Evolutionary conservation across 768 basidiomycete species (phyloP).

Genomic region (Tylopilus subfusipes): DNA sequence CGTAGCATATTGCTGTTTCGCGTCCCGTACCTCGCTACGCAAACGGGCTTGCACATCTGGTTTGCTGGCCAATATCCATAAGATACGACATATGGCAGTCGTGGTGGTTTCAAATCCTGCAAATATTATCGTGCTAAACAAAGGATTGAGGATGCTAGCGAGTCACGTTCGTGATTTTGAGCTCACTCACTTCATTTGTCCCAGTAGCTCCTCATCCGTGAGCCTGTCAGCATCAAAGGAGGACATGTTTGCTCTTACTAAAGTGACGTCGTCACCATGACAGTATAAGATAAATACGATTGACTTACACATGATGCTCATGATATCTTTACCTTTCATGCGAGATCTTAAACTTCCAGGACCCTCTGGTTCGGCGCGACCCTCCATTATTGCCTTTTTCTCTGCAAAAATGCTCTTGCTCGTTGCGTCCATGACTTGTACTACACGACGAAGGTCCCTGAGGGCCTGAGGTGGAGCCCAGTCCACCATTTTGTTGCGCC

Average conservation of each 20-base stretch:
- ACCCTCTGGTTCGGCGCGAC: constrained; percentile 5
- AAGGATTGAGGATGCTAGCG: background rate
- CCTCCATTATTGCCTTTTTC: constrained; percentile 28
- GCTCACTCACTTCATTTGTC: constrained; percentile 39
- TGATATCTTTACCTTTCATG: constrained; percentile 33
- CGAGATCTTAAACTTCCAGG: constrained; percentile 7
- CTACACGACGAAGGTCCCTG: constrained; percentile 24
- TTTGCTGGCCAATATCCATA: constrained; percentile 31
- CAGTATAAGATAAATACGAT: background rate
- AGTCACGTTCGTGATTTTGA: background rate
- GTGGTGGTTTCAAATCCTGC: constrained; percentile 34
- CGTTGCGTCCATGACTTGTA: constrained; percentile 30
- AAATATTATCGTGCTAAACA: constrained; percentile 33
- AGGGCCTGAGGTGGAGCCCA: constrained; percentile 31
- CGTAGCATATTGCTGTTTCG: constrained; percentile 18
- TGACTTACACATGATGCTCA: constrained; percentile 39
- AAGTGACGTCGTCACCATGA: background rate
- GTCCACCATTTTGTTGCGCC: constrained; percentile 33
- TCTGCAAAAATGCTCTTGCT: constrained; percentile 26
- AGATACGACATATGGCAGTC: constrained; percentile 31
- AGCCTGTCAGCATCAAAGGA: constrained; percentile 31
- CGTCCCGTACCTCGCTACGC: constrained; percentile 31
- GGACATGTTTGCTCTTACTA: constrained; percentile 35
- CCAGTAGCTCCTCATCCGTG: constrained; percentile 35
- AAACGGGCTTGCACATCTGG: constrained; percentile 32